Evolutionary conservation across 2,329 filamentous ascomycete genomes (phyloP), one percentile per base, ranked within the genome.

Genomic region (Eutypa lata): DNA sequence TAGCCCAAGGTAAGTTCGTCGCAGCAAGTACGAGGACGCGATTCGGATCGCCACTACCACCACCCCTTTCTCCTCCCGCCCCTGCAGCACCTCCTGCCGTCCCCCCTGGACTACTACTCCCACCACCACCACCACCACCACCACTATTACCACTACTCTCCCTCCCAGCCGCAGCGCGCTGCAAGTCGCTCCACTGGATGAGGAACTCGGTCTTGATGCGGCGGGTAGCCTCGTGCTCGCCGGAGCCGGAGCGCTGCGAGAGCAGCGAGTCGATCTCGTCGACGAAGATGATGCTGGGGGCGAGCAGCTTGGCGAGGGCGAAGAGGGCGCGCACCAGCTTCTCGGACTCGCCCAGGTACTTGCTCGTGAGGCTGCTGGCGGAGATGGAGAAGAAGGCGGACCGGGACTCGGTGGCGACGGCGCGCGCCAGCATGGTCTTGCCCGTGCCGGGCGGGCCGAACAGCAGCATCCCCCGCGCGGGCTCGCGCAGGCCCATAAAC

Each of bases 341-440:
- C 72, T 99, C 94, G 1, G 90, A 95, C 68, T 99, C 94, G 44
- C 94, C 94, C 10, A 97, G 81, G 70, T 93, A 99, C 72, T 99
- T 99, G 66, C 90, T 95, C 1, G 93, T 97, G 59, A 99, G 74
- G 62, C 90, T 96, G 67, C 91, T 96, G 16, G 94, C 91, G 5
- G 91, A 96, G 52, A 99, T 96, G 14, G 92, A 95, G 73, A 99
- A 97, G 72, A 97, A 99, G 0, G 95, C 96, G 11, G 91, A 96
- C 63, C 86, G 88, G 2, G 90, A 96, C 70, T 99, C 94, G 0
- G 94, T 97, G 1, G 94, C 94, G 1, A 97, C 93, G 8, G 91
- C 91, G 58, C 94, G 84, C 10, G 94, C 94, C 37, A 99, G 77
- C 94, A 99, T 99, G 0, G 94, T 99, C 72, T 99, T 99, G 49